phyloP scores from a whole-genome alignment of 2,329 filamentous ascomycete genomes.

The Shiraia bambusicola region DNA sequence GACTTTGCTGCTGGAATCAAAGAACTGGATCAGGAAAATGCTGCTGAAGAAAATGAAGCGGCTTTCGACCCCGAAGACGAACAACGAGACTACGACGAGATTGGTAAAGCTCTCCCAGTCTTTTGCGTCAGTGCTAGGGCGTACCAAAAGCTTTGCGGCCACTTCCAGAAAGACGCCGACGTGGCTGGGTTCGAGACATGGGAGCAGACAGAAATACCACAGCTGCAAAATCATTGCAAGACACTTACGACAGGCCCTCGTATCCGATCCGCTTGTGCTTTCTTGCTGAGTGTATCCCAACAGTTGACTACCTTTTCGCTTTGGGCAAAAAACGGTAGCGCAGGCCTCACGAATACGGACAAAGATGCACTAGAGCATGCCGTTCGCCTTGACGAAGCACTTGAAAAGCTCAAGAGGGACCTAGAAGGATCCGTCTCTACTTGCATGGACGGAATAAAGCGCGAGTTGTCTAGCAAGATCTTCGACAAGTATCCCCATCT shows the following conservation, averaged over 20 bases:
- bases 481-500: slow-evolving; percentile 48
- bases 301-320: slow-evolving; percentile 56
- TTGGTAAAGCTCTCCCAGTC: slow-evolving; percentile 59
- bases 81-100: slow-evolving; percentile 58
- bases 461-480: slow-evolving; percentile 49
- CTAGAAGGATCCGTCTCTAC: slow-evolving; percentile 46
- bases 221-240: slow-evolving; percentile 60
- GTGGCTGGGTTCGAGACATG: slow-evolving; percentile 55
- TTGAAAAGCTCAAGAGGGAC: slow-evolving; percentile 45
- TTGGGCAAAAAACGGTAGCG: slow-evolving; percentile 52
- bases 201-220: slow-evolving; percentile 59
- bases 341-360: slow-evolving; percentile 44
- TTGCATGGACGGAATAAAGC: slow-evolving; percentile 44
- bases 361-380: slow-evolving; percentile 45
- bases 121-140: slow-evolving; percentile 65
- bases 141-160: slow-evolving; percentile 63
- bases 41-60: slow-evolving; percentile 55
- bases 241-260: slow-evolving; percentile 57
- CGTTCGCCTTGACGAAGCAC: slow-evolving; percentile 41
- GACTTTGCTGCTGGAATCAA: slow-evolving; percentile 63
- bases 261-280: slow-evolving; percentile 48
- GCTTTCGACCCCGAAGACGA: slow-evolving; percentile 59
- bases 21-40: slow-evolving; percentile 60
- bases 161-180: slow-evolving; percentile 54
- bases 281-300: slow-evolving; percentile 55